phyloP scores from a whole-genome alignment of 345 rosid species.

The Atalantia buxifolia region DNA sequence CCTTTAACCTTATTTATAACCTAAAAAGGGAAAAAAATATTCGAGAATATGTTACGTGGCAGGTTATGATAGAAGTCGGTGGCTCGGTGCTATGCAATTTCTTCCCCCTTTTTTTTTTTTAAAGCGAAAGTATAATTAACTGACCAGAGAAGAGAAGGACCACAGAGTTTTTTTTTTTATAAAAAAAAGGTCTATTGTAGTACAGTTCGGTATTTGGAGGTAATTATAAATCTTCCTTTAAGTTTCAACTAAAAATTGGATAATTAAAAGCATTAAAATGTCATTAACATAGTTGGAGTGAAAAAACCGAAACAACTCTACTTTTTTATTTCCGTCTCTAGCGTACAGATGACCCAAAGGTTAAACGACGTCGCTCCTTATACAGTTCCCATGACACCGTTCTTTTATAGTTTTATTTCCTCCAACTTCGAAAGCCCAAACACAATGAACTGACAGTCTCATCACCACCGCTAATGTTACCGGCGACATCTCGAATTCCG shows the following conservation, averaged over 20 bases:
- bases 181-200: background rate
- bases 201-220: too few species aligned
- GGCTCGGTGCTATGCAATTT: background rate
- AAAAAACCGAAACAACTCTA: background rate
- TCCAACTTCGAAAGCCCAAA: background rate
- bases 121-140: too few species aligned
- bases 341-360: background rate
- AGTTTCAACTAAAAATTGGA: too few species aligned
- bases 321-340: background rate
- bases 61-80: background rate
- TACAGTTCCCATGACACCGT: background rate
- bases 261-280: too few species aligned
- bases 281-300: constrained; percentile 1
- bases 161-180: background rate
- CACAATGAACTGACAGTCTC: background rate
- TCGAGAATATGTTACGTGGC: background rate
- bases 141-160: background rate
- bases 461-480: constrained; percentile 26
- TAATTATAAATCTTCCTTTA: too few species aligned
- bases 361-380: constrained; percentile 5
- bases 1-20: background rate
- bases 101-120: too few species aligned
- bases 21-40: background rate
- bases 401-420: background rate
- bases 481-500: constrained; percentile 18